These are phyloP conservation scores for Tagetes erecta DNA, from an alignment of 129 eudicot species.

Conservation along the genomic window DNA sequence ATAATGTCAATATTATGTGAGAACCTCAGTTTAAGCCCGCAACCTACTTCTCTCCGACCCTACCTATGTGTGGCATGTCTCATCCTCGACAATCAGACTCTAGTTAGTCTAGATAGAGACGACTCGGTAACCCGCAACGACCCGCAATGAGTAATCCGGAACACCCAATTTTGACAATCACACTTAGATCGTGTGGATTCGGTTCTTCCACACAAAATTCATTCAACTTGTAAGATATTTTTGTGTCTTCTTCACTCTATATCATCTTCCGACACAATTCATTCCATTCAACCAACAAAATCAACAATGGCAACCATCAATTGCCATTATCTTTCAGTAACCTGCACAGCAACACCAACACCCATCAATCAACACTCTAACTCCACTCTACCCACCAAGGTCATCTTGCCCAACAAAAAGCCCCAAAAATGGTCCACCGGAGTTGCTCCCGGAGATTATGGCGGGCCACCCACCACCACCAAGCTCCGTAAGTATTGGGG, in stretches of 20 bases:
- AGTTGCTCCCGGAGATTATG: constrained; percentile 87
- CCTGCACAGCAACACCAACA: constrained; percentile 38
- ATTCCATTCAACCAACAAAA: not conserved
- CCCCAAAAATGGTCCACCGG: constrained; percentile 97
- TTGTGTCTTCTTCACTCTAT: not conserved
- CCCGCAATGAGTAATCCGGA: no score
- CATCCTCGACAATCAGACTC: no score
- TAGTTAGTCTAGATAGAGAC: no score
- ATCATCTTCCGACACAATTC: not conserved
- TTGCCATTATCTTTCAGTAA: constrained; percentile 48
- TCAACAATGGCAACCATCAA: constrained; percentile 45
- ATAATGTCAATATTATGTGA: no score
- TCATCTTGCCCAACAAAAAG: constrained; percentile 80
- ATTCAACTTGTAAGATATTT: not conserved
- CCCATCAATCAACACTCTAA: constrained; percentile 30
- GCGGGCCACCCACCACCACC: constrained; percentile 88
- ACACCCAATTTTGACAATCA: no score
- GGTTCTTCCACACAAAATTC: not conserved
- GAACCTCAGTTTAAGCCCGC: no score
- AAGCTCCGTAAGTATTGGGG: constrained; percentile 98
- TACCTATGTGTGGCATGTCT: no score
- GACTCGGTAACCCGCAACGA: no score
- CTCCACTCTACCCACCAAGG: constrained; percentile 62
- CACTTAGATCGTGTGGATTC: not conserved
- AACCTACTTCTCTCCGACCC: no score